Base-by-base conservation (phyloP, 495 filamentous ascomycete genomes). In the Chaetomium fimeti region DNA sequence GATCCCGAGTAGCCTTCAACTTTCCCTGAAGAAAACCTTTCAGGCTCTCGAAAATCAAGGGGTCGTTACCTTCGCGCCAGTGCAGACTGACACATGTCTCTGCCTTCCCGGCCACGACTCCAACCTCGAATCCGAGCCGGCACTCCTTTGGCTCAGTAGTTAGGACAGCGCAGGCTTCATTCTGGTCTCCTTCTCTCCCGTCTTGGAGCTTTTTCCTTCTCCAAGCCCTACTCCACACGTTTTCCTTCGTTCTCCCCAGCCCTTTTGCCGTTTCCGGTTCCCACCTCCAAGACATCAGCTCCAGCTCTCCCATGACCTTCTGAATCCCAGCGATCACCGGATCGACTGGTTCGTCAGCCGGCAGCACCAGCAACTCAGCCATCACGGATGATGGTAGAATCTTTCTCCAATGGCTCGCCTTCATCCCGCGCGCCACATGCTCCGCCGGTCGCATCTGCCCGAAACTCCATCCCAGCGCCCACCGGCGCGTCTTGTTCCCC, bases 391-490 rank as follows among this genome's bases (percentile, higher is more conserved):
- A 47, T 84, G 83, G 80, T 15, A 80, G 57, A 1, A 91, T 70
- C 52, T 84, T 84, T 65, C 87, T 87, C 43, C 83, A 84, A 5
- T 85, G 70, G 1, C 75, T 77, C 3, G 81, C 70, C 36, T 76
- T 75, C 5, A 84, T 83, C 2, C 83, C 83, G 29, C 90, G 79
- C 15, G 85, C 84, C 8, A 85, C 79, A 59, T 67, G 74, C 76
- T 90, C 74, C 4, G 69, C 76, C 28, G 93, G 91, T 57, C 93
- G 81, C 67, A 82, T 77, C 57, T 85, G 82, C 4, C 81, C 78
- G 78, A 89, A 97, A 59, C 89, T 93, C 94, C 94, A 98, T 0
- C 82, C 94, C 32, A 97, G 75, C 11, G 85, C 91, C 94, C 94
- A 98, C 22, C 94, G 78, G 54, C 87, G 85, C 22, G 94, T 98